phyloP scores from a whole-genome alignment of 1,284 basidiomycete genomes.

The Leccinum proximum region DNA sequence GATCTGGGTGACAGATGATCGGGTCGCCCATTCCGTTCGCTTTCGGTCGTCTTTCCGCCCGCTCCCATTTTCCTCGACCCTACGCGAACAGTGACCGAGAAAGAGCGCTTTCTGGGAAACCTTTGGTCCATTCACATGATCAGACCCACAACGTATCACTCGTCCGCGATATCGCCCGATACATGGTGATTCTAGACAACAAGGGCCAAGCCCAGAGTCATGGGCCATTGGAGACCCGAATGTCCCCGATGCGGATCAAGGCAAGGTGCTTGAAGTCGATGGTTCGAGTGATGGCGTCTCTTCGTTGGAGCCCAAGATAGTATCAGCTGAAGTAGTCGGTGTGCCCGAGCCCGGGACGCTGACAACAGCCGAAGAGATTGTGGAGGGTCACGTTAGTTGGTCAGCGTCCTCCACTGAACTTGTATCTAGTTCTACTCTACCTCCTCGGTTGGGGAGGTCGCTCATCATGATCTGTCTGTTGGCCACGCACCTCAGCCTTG shows the following conservation, averaged over 20 bases:
- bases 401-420: conserved; percentile 20
- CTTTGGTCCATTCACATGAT: conserved; percentile 53
- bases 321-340: neutral
- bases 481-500: conserved; percentile 22
- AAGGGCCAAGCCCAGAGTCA: conserved; percentile 15
- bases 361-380: conserved; percentile 59
- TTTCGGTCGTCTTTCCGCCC: conserved; percentile 72
- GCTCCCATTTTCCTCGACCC: conserved; percentile 62
- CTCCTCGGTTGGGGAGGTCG: conserved; percentile 40
- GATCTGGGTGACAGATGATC: conserved; percentile 84
- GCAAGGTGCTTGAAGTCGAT: neutral
- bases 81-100: conserved; percentile 58
- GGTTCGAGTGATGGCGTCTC: neutral
- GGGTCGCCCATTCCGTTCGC: conserved; percentile 75
- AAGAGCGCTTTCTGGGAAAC: conserved; percentile 83
- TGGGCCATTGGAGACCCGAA: conserved; percentile 32
- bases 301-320: neutral
- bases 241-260: neutral
- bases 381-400: conserved; percentile 54
- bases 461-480: conserved; percentile 26
- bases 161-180: no score
- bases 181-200: no score
- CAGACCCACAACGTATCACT: no score
- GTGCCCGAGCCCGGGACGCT: conserved; percentile 39
- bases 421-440: conserved; percentile 30